Evolutionary conservation across 2,329 filamentous ascomycete genomes (phyloP).

Genomic region (Fusarium solani-melongenae): DNA sequence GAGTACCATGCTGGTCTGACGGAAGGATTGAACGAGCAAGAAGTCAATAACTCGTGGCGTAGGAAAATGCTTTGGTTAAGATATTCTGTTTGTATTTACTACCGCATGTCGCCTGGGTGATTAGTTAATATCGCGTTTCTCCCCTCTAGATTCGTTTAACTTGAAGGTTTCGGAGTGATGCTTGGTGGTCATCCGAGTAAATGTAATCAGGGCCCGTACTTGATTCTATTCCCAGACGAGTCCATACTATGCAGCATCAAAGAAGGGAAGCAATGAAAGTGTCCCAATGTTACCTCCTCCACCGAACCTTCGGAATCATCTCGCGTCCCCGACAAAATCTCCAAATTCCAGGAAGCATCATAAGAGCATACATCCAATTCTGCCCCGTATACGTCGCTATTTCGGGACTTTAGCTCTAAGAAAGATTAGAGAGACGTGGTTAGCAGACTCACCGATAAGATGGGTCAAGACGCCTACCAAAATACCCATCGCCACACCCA

Average conservation of each 20-base stretch:
- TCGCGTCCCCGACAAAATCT: not conserved
- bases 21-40: not conserved
- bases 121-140: not conserved
- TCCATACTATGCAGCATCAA: not conserved
- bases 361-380: not conserved
- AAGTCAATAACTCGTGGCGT: not conserved
- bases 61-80: not conserved
- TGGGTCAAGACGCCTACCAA: not conserved
- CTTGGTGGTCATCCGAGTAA: accelerated
- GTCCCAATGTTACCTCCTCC: not conserved
- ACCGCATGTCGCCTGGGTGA: not conserved
- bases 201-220: no score
- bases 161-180: not conserved
- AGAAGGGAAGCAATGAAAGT: not conserved
- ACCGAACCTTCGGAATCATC: not conserved
- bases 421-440: not conserved
- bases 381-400: not conserved
- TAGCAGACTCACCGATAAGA: not conserved
- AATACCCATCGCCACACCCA: not conserved
- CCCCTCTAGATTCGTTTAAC: not conserved
- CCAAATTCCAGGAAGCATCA: not conserved
- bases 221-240: not conserved
- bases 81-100: not conserved
- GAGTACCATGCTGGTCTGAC: not conserved
- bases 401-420: not conserved